phyloP scores from a whole-genome alignment of 495 filamentous ascomycete genomes.

The Acidiella bohemica region DNA sequence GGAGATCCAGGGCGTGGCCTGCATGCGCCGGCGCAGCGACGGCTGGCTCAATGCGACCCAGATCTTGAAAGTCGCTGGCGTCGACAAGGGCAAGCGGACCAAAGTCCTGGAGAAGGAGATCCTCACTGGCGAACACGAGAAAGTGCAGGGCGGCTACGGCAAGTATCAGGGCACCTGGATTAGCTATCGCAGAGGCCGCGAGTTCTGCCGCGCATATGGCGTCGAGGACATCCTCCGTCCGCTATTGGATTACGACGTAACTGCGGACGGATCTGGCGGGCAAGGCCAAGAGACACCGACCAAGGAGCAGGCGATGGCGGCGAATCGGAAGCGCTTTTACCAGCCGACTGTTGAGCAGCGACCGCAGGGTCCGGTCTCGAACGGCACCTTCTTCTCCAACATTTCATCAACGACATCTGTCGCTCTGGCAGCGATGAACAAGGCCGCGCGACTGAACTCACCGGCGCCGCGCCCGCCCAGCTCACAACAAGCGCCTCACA shows the following conservation, averaged over 20 bases:
- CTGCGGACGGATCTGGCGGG: constrained; percentile 53
- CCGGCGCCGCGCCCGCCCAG: constrained; percentile 48
- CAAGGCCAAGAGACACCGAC: constrained; percentile 68
- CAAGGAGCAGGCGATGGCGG: constrained; percentile 99
- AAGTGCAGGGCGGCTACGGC: constrained; percentile 95
- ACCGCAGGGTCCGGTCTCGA: constrained; percentile 40
- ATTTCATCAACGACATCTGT: constrained; percentile 86
- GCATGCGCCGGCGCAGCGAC: constrained; percentile 87
- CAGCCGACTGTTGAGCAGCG: constrained; percentile 55
- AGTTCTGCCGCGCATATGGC: constrained; percentile 86
- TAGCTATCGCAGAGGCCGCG: constrained; percentile 73
- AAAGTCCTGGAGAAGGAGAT: constrained; percentile 98
- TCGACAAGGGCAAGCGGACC: constrained; percentile 91
- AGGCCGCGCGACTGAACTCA: constrained; percentile 75
- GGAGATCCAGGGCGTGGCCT: constrained; percentile 79
- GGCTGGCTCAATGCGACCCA: constrained; percentile 93
- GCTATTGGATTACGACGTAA: constrained; percentile 79
- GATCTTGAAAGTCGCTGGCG: constrained; percentile 88
- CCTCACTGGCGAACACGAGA: constrained; percentile 86
- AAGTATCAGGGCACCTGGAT: constrained; percentile 99
- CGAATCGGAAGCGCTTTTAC: constrained; percentile 82
- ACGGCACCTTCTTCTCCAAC: constrained; percentile 87
- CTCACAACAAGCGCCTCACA: constrained; percentile 34
- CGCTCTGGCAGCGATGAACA: constrained; percentile 88
- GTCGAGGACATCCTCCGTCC: constrained; percentile 78